phyloP scores from a whole-genome alignment of 2,329 filamentous ascomycete species.

The Exophiala sideris region DNA sequence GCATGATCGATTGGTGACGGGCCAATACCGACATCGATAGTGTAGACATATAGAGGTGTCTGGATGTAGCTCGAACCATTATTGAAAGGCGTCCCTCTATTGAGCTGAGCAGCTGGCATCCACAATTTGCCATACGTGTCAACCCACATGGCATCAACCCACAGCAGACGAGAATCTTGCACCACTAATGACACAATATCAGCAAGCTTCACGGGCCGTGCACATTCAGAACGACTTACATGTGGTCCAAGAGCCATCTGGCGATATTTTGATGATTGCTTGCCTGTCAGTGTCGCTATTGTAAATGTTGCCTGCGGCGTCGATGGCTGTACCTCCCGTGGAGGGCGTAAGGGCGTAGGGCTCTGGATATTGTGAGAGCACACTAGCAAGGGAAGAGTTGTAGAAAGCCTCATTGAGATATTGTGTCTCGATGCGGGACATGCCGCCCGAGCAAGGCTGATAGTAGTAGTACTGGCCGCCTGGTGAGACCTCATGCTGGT shows the following conservation, averaged over 20 bases:
- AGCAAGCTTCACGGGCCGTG: not conserved
- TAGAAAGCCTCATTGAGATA: slow-evolving; percentile 35
- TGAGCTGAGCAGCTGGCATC: slow-evolving; percentile 21
- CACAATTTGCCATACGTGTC: slow-evolving; percentile 13
- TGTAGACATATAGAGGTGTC: slow-evolving; percentile 14
- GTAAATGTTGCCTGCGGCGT: slow-evolving; percentile 39
- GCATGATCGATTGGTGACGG: slow-evolving; percentile 15
- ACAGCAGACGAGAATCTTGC: slow-evolving; percentile 15
- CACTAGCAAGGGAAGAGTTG: slow-evolving; percentile 32
- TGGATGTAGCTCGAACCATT: slow-evolving; percentile 7
- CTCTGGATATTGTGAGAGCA: slow-evolving; percentile 29
- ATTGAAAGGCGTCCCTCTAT: slow-evolving; percentile 15
- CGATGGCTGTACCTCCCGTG: slow-evolving; percentile 40
- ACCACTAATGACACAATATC: slow-evolving; percentile 3
- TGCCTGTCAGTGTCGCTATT: slow-evolving; percentile 34
- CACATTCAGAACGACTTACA: not conserved
- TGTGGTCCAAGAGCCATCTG: slow-evolving; percentile 14
- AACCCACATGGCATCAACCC: slow-evolving; percentile 22
- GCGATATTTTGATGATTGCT: slow-evolving; percentile 16
- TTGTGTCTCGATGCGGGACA: slow-evolving; percentile 35
- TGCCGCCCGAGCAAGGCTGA: slow-evolving; percentile 36
- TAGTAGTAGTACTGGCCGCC: slow-evolving; percentile 39
- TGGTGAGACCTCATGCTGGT: slow-evolving; percentile 41
- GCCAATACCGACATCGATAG: slow-evolving; percentile 15
- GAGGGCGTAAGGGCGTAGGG: slow-evolving; percentile 36